These are phyloP conservation scores for Pseudocercospora musae DNA, from an alignment of 2,329 filamentous ascomycete genomes.

Conservation along the genomic window DNA sequence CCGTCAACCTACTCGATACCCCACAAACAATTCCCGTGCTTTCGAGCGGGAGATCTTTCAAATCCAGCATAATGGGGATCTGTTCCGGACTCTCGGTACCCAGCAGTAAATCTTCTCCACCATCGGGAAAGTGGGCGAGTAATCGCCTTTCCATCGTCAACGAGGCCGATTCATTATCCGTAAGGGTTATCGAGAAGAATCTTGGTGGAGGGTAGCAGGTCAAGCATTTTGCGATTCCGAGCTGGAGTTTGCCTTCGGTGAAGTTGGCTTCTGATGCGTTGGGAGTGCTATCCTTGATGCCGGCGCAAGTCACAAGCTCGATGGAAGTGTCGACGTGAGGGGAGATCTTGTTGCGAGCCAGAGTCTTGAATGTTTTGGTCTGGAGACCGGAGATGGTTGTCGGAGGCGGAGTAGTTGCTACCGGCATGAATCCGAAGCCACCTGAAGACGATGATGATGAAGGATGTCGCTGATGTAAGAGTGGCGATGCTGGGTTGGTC, in stretches of 20 bases:
- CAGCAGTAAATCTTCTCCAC: constrained; percentile 62
- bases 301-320: constrained; percentile 78
- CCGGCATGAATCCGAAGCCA: constrained; percentile 34
- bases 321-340: constrained; percentile 68
- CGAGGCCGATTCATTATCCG: constrained; percentile 70
- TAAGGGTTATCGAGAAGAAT: constrained; percentile 72
- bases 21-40: constrained; percentile 94
- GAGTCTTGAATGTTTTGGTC: constrained; percentile 73
- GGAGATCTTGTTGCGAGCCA: constrained; percentile 72
- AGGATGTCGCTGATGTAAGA: constrained; percentile 55
- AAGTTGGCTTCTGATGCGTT: constrained; percentile 30
- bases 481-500: constrained; percentile 48
- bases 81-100: constrained; percentile 67
- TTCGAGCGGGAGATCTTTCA: constrained; percentile 75
- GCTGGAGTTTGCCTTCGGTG: constrained; percentile 43
- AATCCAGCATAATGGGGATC: constrained; percentile 83
- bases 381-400: constrained; percentile 77
- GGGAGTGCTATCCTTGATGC: constrained; percentile 47
- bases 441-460: constrained; percentile 45
- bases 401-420: constrained; percentile 66
- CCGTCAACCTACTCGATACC: constrained; percentile 77
- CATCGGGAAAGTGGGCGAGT: constrained; percentile 51
- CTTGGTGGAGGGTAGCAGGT: constrained; percentile 53
- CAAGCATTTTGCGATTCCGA: constrained; percentile 49
- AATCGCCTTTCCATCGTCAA: constrained; percentile 68